Conservation (phyloP, 768 basidiomycete genomes). For the Polyporus arcularius region DNA sequence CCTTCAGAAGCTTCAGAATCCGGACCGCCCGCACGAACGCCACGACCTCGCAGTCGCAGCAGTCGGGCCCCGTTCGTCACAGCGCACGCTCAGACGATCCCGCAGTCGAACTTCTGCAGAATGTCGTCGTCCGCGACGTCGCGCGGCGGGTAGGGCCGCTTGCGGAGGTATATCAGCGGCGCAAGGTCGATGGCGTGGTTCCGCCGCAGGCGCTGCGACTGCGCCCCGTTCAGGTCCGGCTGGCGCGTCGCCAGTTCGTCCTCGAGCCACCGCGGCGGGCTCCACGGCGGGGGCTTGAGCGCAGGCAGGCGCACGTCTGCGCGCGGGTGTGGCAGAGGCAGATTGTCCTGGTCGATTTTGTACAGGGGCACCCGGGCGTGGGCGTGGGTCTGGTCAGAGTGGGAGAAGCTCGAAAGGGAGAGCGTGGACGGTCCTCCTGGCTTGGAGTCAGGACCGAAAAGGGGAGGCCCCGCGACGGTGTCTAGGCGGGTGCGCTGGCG, state of each 20-base stretch:
- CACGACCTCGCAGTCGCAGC: neutral
- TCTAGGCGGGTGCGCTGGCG: slow-evolving; percentile 25
- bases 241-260: slow-evolving; percentile 18
- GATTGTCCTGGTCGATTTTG: slow-evolving; percentile 6
- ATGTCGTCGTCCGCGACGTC: slow-evolving; percentile 74
- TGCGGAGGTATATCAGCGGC: slow-evolving; percentile 64
- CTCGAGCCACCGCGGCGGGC: slow-evolving; percentile 12
- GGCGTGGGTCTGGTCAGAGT: neutral
- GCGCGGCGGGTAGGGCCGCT: slow-evolving; percentile 58
- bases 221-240: slow-evolving; percentile 19
- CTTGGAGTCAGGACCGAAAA: neutral
- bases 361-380: slow-evolving; percentile 8
- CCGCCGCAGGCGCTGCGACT: slow-evolving; percentile 18
- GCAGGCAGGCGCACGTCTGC: slow-evolving; percentile 8
- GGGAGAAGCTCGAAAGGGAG: neutral
- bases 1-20: neutral
- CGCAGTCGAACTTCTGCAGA: slow-evolving; percentile 42
- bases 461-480: neutral
- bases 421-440: neutral
- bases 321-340: neutral
- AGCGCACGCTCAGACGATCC: slow-evolving; percentile 7
- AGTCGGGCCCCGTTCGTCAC: too few species aligned
- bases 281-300: slow-evolving; percentile 20
- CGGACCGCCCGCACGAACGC: neutral
- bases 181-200: slow-evolving; percentile 42